Conservation (phyloP, 768 basidiomycete species). For the Pleurotus platypus region DNA sequence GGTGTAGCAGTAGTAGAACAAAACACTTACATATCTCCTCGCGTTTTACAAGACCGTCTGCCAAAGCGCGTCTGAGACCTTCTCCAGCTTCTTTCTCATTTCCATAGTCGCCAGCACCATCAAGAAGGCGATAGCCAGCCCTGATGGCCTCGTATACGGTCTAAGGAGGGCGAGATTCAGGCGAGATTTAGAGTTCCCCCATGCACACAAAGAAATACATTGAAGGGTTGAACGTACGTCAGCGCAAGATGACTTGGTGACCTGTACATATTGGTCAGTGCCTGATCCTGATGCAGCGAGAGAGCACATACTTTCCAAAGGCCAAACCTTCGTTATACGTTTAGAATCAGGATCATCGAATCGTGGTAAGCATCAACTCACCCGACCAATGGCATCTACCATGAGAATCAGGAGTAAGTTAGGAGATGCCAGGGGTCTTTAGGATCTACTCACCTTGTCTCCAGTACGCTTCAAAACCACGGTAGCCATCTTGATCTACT, state of each 20-base stretch:
- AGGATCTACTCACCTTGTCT: constrained; percentile 39
- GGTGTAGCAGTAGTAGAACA: constrained; percentile 2
- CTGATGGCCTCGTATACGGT: constrained; percentile 86
- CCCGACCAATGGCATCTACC: constrained; percentile 72
- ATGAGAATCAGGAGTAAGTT: not conserved
- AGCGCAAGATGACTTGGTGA: constrained; percentile 57
- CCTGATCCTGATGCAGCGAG: constrained; percentile 25
- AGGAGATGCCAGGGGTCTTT: not conserved
- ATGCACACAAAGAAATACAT: too few relatives aligned
- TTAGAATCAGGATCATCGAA: constrained; percentile 9
- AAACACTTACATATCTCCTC: constrained; percentile 74
- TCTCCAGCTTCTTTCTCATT: constrained; percentile 86
- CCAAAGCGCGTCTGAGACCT: constrained; percentile 74
- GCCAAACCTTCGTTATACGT: constrained; percentile 44
- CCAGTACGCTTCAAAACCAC: constrained; percentile 56
- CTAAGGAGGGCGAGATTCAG: constrained; percentile 25
- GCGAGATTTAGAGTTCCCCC: not conserved
- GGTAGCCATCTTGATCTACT: constrained; percentile 38
- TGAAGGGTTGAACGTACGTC: constrained; percentile 35
- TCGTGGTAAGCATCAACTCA: constrained; percentile 25
- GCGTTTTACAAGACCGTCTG: constrained; percentile 80
- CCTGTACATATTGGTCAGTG: constrained; percentile 29
- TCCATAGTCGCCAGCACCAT: constrained; percentile 84
- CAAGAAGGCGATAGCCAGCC: constrained; percentile 81
- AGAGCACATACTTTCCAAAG: constrained; percentile 58